A percentile compares a stretch with the other conserved stretches of the same genome.
Conservation (phyloP, 176 grass and related monocot species). For the Otatea glauca region DNA sequence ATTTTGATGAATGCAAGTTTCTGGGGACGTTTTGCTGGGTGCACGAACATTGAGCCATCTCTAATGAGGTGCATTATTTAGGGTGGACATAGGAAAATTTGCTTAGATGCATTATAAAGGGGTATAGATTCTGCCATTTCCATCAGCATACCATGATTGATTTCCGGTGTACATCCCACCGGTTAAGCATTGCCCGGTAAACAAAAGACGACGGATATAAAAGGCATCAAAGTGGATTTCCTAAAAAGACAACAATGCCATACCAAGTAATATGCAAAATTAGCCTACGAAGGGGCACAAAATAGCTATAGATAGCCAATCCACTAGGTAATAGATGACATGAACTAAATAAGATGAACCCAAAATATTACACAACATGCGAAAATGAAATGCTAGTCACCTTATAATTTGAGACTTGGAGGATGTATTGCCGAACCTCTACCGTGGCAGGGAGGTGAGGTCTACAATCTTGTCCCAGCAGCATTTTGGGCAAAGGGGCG, state of each 20-base stretch:
- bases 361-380: constrained; percentile 11
- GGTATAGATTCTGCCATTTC: constrained; percentile 99
- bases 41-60: too few relatives aligned
- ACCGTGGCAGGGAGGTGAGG: too few relatives aligned
- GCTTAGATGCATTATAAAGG: too few relatives aligned
- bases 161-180: constrained; percentile 93
- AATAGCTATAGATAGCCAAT: too few relatives aligned
- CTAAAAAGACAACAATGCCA: constrained; percentile 7
- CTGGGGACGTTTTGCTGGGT: too few relatives aligned
- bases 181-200: constrained; percentile 77
- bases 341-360: background rate
- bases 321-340: background rate
- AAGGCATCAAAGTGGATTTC: constrained; percentile 3
- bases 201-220: constrained; percentile 41
- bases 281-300: background rate
- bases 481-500: too few relatives aligned
- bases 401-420: constrained; percentile 93
- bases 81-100: too few relatives aligned
- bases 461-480: too few relatives aligned
- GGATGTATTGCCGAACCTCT: constrained; percentile 83
- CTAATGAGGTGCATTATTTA: too few relatives aligned
- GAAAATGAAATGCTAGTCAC: constrained; percentile 44
- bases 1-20: too few relatives aligned
- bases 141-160: constrained; percentile 98
- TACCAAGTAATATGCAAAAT: constrained; percentile 27